Conservation (phyloP, 129 eudicot genomes). For the Artemisia tridentata region DNA sequence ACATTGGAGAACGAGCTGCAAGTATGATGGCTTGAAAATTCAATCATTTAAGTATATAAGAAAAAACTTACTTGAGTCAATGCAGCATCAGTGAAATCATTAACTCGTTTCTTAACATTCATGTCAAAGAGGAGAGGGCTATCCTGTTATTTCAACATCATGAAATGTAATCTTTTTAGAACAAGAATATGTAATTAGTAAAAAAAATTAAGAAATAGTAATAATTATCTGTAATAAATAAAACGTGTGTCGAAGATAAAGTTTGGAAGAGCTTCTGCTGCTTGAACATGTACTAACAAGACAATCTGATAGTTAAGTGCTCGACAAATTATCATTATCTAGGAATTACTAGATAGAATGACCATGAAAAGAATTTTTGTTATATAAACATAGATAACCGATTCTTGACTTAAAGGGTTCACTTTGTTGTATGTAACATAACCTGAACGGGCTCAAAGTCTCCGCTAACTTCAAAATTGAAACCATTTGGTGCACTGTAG, state of each 20-base stretch:
- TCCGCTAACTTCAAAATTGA: constrained; percentile 75
- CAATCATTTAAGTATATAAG: neutral
- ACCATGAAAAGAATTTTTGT: too few species aligned
- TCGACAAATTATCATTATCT: too few species aligned
- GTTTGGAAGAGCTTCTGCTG: too few species aligned
- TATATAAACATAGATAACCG: too few species aligned
- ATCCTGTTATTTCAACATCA: constrained; percentile 51
- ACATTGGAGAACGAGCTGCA: too few species aligned
- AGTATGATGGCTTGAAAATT: too few species aligned
- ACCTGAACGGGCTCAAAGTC: constrained; percentile 80
- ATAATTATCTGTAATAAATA: too few species aligned
- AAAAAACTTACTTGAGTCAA: constrained; percentile 51
- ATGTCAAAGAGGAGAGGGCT: constrained; percentile 67
- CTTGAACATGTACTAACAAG: too few species aligned
- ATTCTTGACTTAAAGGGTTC: neutral
- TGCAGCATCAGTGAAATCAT: constrained; percentile 81
- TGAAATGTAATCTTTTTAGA: neutral
- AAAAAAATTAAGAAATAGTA: neutral
- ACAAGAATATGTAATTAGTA: neutral
- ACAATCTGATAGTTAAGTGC: too few species aligned
- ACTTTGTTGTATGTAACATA: constrained; percentile 9
- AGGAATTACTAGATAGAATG: too few species aligned
- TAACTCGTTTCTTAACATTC: constrained; percentile 67
- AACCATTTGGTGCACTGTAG: constrained; percentile 80
- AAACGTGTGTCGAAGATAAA: too few species aligned